These are phyloP conservation scores for Hyparrhenia diplandra DNA, from an alignment of 176 grass and related monocot species.

Conservation along the genomic window DNA sequence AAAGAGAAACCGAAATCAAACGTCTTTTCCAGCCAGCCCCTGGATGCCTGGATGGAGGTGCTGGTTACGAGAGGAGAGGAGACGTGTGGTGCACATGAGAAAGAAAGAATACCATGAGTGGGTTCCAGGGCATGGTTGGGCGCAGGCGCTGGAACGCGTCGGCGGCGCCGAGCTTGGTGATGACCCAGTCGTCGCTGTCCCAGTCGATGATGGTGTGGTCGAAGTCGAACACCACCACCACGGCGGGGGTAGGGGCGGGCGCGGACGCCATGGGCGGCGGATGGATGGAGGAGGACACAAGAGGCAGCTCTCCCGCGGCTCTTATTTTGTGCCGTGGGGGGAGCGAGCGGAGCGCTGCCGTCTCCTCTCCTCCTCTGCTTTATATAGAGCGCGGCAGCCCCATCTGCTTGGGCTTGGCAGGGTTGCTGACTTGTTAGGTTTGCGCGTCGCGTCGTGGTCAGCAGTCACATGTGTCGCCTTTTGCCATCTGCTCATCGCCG, in stretches of 20 bases:
- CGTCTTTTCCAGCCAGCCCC: too few species aligned
- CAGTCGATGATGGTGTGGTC: constrained; percentile 84
- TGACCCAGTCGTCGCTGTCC: constrained; percentile 85
- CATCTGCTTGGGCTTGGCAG: background rate
- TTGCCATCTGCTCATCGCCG: background rate
- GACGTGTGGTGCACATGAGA: background rate
- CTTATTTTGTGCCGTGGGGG: background rate
- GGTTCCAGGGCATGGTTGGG: constrained; percentile 68
- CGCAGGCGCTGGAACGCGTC: constrained; percentile 54
- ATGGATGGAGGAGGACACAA: too few species aligned
- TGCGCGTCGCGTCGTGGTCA: background rate
- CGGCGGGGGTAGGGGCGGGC: background rate
- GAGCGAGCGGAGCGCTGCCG: background rate
- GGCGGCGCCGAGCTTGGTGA: constrained; percentile 57
- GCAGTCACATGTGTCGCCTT: background rate
- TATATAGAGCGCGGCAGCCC: background rate
- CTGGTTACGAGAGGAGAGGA: too few species aligned
- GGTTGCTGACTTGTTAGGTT: constrained; percentile 7
- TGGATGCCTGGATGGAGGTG: too few species aligned
- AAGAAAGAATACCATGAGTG: constrained; percentile 45
- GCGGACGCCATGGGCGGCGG: constrained; percentile 25
- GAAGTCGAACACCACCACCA: constrained; percentile 84
- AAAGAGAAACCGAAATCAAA: background rate
- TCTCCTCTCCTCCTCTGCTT: background rate
- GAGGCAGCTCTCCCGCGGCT: background rate